These are phyloP conservation scores for Tetrapisispora nanseiensis DNA, from an alignment of 805 yeast genomes.

Conservation along the genomic window DNA sequence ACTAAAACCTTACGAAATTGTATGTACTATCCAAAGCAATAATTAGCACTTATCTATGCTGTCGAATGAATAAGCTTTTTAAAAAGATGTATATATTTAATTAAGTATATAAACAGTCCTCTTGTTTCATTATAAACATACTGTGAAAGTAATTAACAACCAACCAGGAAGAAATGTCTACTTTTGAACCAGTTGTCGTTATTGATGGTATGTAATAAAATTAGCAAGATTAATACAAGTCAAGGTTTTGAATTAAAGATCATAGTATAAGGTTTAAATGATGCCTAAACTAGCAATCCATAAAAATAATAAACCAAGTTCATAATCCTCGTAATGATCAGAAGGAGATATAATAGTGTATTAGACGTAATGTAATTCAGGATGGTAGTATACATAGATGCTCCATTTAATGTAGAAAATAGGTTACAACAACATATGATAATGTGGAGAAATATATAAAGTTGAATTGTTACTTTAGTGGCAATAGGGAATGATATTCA, in stretches of 20 bases:
- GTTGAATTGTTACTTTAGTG: too few relatives aligned
- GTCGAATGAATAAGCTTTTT: background rate
- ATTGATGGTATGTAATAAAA: slow-evolving; percentile 68
- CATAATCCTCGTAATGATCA: too few relatives aligned
- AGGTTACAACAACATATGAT: too few relatives aligned
- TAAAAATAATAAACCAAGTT: too few relatives aligned
- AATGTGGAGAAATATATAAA: too few relatives aligned
- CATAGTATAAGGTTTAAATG: background rate
- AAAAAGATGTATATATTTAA: background rate
- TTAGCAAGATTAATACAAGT: background rate
- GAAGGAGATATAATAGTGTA: too few relatives aligned
- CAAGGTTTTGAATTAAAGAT: background rate
- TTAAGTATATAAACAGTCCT: background rate
- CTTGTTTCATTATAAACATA: background rate
- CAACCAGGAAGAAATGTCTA: slow-evolving; percentile 34
- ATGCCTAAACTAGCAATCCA: too few relatives aligned
- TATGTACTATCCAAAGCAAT: background rate
- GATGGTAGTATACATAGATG: too few relatives aligned
- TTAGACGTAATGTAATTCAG: too few relatives aligned
- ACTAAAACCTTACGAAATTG: background rate
- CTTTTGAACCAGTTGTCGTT: slow-evolving; percentile 95
- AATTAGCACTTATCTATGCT: background rate
- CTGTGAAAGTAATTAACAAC: slow-evolving; percentile 1
- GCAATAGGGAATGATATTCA: too few relatives aligned
- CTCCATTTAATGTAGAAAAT: too few relatives aligned